Evolutionary conservation across 495 filamentous ascomycete genomes (phyloP).

Genomic region (Pyronema omphalodes): DNA sequence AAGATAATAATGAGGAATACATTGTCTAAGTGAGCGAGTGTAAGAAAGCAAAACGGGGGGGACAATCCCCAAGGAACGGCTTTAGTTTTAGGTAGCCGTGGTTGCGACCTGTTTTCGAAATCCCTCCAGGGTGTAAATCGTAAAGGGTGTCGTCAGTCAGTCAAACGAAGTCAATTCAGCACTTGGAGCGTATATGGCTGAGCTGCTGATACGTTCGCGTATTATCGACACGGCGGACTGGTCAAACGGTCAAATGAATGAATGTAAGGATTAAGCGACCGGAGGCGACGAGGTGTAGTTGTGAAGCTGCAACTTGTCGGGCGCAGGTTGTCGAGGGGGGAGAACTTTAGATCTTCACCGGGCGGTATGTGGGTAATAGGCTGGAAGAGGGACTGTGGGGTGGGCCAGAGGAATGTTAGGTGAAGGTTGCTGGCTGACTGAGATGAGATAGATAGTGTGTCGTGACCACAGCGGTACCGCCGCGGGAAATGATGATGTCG

Average conservation of each 20-base stretch:
- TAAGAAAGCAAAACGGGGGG: not conserved
- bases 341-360: no score
- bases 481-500: not conserved
- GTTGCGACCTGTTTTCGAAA: not conserved
- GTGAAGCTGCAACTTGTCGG: no score
- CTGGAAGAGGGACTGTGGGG: not conserved
- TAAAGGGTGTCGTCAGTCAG: no score
- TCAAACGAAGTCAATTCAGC: no score
- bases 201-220: no score
- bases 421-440: not conserved
- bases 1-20: slow-evolving; percentile 1
- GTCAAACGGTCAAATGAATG: no score
- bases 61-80: not conserved
- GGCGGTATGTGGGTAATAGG: no score
- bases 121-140: not conserved
- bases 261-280: no score
- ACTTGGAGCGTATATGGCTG: no score
- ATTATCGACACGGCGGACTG: no score
- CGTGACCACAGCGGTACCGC: not conserved
- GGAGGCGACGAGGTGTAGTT: no score
- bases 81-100: slow-evolving; percentile 1
- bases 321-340: no score
- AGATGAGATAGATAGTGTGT: not conserved
- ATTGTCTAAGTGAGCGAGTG: not conserved
- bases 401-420: not conserved